A percentile compares a stretch with the other conserved stretches of the same genome.
These are phyloP conservation scores for Glycine soja DNA, from an alignment of 306 rosid species.

Conservation along the genomic window DNA sequence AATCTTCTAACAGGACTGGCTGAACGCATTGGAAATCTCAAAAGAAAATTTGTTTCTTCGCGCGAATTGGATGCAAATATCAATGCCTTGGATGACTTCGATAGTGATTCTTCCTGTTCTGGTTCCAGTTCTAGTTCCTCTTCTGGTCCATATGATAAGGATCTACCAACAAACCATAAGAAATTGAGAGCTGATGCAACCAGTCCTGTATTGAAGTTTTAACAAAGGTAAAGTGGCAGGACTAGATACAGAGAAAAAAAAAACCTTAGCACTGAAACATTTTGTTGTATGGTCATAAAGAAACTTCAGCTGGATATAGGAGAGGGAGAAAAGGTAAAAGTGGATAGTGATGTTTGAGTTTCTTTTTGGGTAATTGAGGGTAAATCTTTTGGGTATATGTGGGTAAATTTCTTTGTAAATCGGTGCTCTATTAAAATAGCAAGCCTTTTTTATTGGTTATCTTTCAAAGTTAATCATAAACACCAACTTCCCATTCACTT, in stretches of 20 bases:
- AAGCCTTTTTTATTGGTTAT: not conserved
- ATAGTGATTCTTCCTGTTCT: constrained; percentile 34
- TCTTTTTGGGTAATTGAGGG: no score
- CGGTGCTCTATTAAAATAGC: not conserved
- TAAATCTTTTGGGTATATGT: no score
- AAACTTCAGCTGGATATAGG: no score
- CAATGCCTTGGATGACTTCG: constrained; percentile 5
- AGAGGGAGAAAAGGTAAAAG: no score
- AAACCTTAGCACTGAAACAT: no score
- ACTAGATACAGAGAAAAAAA: no score
- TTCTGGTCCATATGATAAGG: constrained; percentile 22
- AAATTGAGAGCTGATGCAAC: constrained; percentile 29
- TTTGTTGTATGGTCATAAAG: no score
- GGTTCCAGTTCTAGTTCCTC: constrained; percentile 43
- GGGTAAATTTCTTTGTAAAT: not conserved
- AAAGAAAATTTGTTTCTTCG: constrained; percentile 16
- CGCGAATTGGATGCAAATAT: not conserved
- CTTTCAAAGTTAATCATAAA: not conserved
- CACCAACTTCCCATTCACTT: not conserved
- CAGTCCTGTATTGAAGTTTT: constrained; percentile 15
- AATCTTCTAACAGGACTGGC: not conserved
- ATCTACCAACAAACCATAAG: constrained; percentile 15
- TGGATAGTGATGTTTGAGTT: no score
- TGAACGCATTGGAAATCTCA: constrained; percentile 1
- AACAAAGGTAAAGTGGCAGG: constrained; percentile 4